These are phyloP conservation scores for Ophiocordyceps camponoti-saundersi DNA, from an alignment of 2,329 filamentous ascomycete species.

Conservation along the genomic window DNA sequence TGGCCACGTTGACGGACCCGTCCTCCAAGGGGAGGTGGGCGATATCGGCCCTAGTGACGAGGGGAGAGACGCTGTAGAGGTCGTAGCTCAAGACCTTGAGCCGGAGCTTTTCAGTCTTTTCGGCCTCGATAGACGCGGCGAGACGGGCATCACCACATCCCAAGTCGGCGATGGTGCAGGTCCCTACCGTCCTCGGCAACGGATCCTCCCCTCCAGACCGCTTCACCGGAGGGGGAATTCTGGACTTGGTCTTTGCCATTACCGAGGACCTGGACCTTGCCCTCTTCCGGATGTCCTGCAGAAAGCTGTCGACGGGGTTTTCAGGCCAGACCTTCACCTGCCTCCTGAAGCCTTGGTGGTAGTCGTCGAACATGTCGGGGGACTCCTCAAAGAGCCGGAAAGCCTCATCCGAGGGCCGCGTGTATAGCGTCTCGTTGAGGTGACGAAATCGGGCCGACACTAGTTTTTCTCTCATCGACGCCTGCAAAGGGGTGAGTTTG, in stretches of 20 bases:
- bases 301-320: constrained; percentile 85
- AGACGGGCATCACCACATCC: constrained; percentile 87
- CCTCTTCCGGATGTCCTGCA: constrained; percentile 52
- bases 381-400: constrained; percentile 66
- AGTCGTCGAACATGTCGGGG: constrained; percentile 89
- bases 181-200: constrained; percentile 55
- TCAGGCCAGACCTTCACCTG: constrained; percentile 94
- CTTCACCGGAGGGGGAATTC: constrained; percentile 8
- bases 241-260: constrained; percentile 11
- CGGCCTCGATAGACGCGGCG: constrained; percentile 46
- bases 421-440: constrained; percentile 93
- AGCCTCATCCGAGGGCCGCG: constrained; percentile 70
- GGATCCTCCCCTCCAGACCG: constrained; percentile 18
- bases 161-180: constrained; percentile 72
- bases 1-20: constrained; percentile 64
- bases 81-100: constrained; percentile 74
- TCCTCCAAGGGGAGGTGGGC: constrained; percentile 62
- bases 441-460: constrained; percentile 91
- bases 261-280: constrained; percentile 29
- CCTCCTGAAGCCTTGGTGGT: constrained; percentile 88
- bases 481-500: constrained; percentile 82
- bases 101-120: constrained; percentile 43
- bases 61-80: constrained; percentile 56
- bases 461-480: constrained; percentile 87
- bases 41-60: constrained; percentile 82